phyloP scores from a whole-genome alignment of 139 green algal genomes.

The Chlorokybus atmophyticus region DNA sequence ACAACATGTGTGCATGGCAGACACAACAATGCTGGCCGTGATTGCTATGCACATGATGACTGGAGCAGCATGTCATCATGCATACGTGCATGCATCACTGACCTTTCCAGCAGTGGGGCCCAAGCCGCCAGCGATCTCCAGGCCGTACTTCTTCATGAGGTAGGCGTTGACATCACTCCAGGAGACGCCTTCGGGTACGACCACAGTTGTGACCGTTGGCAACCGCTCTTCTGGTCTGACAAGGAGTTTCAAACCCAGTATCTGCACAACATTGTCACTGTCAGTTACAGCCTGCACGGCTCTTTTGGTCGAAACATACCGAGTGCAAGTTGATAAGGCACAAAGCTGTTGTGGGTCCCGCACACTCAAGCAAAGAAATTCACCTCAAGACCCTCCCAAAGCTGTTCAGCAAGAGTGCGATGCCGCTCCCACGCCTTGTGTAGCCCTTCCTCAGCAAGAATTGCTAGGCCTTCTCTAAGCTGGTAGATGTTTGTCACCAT shows the following conservation, averaged over 20 bases:
- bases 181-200: constrained; percentile 20
- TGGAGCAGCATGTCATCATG: not conserved
- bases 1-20: not conserved
- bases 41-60: not conserved
- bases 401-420: constrained; percentile 4
- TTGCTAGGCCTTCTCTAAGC: constrained; percentile 29
- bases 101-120: constrained; percentile 15
- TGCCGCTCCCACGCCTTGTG: constrained; percentile 19
- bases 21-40: not conserved
- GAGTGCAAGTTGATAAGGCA: not conserved
- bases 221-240: constrained; percentile 15
- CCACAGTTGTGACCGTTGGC: constrained; percentile 30
- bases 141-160: constrained; percentile 21
- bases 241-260: constrained; percentile 31
- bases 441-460: constrained; percentile 28
- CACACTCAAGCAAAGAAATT: not conserved
- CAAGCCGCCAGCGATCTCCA: constrained; percentile 23
- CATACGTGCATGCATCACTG: not conserved
- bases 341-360: not conserved
- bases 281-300: not conserved
- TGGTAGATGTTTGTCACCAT: constrained; percentile 32
- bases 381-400: constrained; percentile 25
- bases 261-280: not conserved
- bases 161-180: constrained; percentile 22
- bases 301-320: constrained; percentile 1